Conservation (phyloP, 2,329 filamentous ascomycete genomes). For the Ascochyta rabiei region DNA sequence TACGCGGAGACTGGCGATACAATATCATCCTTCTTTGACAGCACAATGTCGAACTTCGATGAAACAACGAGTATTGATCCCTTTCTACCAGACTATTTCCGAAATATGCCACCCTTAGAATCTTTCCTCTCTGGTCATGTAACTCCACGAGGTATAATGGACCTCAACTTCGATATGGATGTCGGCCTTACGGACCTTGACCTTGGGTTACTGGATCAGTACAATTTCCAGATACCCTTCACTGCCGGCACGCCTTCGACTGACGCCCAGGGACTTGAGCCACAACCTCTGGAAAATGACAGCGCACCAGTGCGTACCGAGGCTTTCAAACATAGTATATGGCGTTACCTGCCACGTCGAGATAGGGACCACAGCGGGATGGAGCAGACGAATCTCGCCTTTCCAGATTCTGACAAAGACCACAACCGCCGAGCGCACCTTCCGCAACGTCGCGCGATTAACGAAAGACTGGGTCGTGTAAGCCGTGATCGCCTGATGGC, state of each 20-base stretch:
- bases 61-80: slow-evolving; percentile 24
- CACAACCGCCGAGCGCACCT: slow-evolving; percentile 40
- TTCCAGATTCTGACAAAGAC: slow-evolving; percentile 45
- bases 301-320: slow-evolving; percentile 33
- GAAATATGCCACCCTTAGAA: slow-evolving; percentile 39
- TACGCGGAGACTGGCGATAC: slow-evolving; percentile 13
- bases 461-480: slow-evolving; percentile 50
- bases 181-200: slow-evolving; percentile 55
- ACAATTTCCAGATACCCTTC: slow-evolving; percentile 54
- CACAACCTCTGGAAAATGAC: slow-evolving; percentile 25
- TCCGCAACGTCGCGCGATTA: slow-evolving; percentile 47
- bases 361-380: slow-evolving; percentile 33
- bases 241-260: slow-evolving; percentile 38
- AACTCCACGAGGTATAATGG: slow-evolving; percentile 54
- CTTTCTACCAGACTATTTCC: slow-evolving; percentile 36
- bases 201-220: slow-evolving; percentile 53
- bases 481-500: slow-evolving; percentile 66
- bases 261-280: slow-evolving; percentile 25
- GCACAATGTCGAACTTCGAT: slow-evolving; percentile 20
- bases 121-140: slow-evolving; percentile 45
- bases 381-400: slow-evolving; percentile 48
- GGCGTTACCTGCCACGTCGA: slow-evolving; percentile 51
- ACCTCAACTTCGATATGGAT: slow-evolving; percentile 54
- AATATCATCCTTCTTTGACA: slow-evolving; percentile 24
- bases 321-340: slow-evolving; percentile 52